Base-by-base conservation (phyloP, 768 basidiomycete genomes). In the Lactarius evosmus region DNA sequence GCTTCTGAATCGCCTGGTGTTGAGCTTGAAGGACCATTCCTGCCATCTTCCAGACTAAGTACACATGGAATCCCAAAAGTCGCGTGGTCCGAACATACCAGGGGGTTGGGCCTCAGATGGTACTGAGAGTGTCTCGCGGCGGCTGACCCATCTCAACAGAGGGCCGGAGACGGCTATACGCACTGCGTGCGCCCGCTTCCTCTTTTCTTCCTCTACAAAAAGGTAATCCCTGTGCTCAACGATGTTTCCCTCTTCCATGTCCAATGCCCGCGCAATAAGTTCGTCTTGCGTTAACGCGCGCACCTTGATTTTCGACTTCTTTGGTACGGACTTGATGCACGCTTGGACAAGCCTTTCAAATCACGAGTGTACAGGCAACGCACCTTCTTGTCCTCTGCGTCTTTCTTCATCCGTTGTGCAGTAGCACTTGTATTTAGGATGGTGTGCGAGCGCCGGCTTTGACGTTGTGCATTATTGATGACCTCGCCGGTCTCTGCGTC, bases 161-260 rank as follows among this genome's bases (percentile, higher is more conserved):
- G 89, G 89, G 0, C 88, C 91, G 30, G 84, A 77, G 8, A 87
- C 78, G 12, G 78, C 72, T n/a, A 81, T 77, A 50, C 88, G 84
- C 32, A 87, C 83, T 29, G 86, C 85, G 14, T 78, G 76, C 29
- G 83, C 86, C 34, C 84, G 84, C 70, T 83, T 85, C 8, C 91
- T 84, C 68, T 90, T 92, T 74, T 92, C 91, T 70, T 91, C 92
- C 69, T 95, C 93, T 2, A 85, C 74, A 56, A 80, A 82, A 32
- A 95, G 83, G 70, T 94, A 95, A 68, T 93, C 83, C 38, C 83
- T 79, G 66, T 95, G 90, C 53, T 91, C 86, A 6, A 80, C 79
- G 25, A 87, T 85, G 72, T 95, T 95, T 0, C 87, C 86, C 73
- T 93, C 93, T 73, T 95, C 93, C 58, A 86, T 91, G 69, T 93